Conservation (phyloP, 768 basidiomycete genomes). For the Mycena chlorophos region DNA sequence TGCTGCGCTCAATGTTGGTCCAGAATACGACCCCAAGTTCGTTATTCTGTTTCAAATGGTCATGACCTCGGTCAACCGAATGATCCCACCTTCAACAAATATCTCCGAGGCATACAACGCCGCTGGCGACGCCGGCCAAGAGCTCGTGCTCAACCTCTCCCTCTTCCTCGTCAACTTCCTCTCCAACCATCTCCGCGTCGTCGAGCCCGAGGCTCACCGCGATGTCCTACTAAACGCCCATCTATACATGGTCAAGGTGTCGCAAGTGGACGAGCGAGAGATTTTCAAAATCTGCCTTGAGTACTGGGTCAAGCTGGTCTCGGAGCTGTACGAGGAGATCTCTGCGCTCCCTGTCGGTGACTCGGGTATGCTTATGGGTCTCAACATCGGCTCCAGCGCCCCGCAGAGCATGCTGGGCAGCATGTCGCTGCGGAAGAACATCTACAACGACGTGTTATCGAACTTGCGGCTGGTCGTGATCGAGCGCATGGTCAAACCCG, state of each 20-base stretch:
- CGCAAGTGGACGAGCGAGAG: constrained; percentile 96
- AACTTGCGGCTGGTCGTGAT: constrained; percentile 95
- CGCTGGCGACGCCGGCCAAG: constrained; percentile 90
- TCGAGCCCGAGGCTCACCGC: constrained; percentile 87
- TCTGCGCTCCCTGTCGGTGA: constrained; percentile 89
- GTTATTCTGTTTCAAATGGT: constrained; percentile 97
- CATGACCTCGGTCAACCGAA: constrained; percentile 95
- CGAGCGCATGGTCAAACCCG: constrained; percentile 99
- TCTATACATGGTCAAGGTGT: constrained; percentile 97
- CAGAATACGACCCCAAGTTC: constrained; percentile 98
- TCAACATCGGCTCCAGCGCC: constrained; percentile 76
- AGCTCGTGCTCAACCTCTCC: constrained; percentile 94
- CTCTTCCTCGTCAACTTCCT: constrained; percentile 98
- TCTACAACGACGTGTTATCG: constrained; percentile 92
- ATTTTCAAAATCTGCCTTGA: constrained; percentile 99
- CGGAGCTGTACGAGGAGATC: constrained; percentile 96
- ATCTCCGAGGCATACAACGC: constrained; percentile 90
- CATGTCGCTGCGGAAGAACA: constrained; percentile 85
- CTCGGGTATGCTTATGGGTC: constrained; percentile 81
- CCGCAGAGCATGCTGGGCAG: constrained; percentile 70
- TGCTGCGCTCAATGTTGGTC: constrained; percentile 88
- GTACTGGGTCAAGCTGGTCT: constrained; percentile 95
- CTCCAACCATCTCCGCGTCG: constrained; percentile 87
- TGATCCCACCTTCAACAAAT: constrained; percentile 94
- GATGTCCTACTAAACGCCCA: constrained; percentile 96